These are phyloP conservation scores for Globisporangium orthogonon DNA, from an alignment of 352 stramenopile species.

Conservation along the genomic window DNA sequence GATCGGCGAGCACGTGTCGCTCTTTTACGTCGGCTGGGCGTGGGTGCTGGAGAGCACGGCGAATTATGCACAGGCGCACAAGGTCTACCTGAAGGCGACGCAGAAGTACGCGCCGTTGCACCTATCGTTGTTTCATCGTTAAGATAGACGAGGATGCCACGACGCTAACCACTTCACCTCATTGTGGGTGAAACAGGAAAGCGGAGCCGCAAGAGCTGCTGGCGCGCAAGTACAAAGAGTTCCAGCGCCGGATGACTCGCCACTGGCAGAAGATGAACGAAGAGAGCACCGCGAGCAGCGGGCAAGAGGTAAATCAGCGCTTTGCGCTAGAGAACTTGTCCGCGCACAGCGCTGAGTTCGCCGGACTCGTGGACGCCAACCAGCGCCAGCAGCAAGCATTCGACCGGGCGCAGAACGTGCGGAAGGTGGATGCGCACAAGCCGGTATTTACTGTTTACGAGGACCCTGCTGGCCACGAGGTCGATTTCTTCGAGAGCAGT, in stretches of 20 bases:
- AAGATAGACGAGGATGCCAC: background rate
- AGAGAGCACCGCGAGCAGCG: conserved; percentile 17
- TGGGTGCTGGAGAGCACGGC: conserved; percentile 75
- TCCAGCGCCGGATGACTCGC: conserved; percentile 77
- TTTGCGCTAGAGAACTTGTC: conserved; percentile 61
- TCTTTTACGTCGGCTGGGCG: conserved; percentile 86
- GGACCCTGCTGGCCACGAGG: conserved; percentile 41
- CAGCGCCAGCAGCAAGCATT: conserved; percentile 61
- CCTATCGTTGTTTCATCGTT: background rate
- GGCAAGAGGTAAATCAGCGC: conserved; percentile 41
- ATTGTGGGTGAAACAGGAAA: conserved; percentile 31
- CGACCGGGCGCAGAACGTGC: conserved; percentile 42
- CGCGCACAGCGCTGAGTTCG: conserved; percentile 37
- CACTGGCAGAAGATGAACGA: conserved; percentile 72
- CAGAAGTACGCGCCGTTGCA: conserved; percentile 59
- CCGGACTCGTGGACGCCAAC: conserved; percentile 46
- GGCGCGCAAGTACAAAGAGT: conserved; percentile 75
- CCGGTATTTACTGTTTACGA: conserved; percentile 84
- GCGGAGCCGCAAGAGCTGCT: conserved; percentile 61
- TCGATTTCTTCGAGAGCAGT: conserved; percentile 54
- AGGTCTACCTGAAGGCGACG: conserved; percentile 81
- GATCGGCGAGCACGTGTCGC: conserved; percentile 67
- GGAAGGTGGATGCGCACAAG: conserved; percentile 63
- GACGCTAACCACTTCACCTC: background rate
- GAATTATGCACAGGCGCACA: conserved; percentile 80